Evolutionary conservation across 2,329 filamentous ascomycete genomes (phyloP), one percentile per base, ranked within the genome.

Genomic region (Epichloe elymi): DNA sequence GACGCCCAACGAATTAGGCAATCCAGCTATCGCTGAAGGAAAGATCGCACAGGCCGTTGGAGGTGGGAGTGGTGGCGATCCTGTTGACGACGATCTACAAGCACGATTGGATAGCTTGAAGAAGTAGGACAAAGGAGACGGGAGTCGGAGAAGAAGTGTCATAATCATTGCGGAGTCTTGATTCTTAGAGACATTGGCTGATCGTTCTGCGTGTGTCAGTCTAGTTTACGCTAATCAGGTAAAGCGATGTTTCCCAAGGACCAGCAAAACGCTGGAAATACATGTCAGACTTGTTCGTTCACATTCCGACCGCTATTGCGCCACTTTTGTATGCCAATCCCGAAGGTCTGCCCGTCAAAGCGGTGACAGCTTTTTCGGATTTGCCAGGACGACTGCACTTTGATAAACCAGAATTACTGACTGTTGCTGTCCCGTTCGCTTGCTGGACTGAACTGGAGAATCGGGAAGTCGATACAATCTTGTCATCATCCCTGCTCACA

Each of bases 1-100:
- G 66, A 93, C 91, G 2, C 93, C 93, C 0, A 83, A 84, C 40
- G 89, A 87, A 3, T 71, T 97, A 54, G 88, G 93, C 63, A 83
- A 82, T 56, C 77, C 78, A 50, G 73, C 83, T 5, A 83, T 85
- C 5, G 71, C 85, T 5, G 88, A 96, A 63, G 78, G 82, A 11
- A 82, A 80, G 61, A 80, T 97, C 55, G 91, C 93, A 45, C 87
- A 97, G 66, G 89, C 91, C 15, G 77, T 97, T 58, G 88, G 88
- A 7, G 82, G 76, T 11, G 70, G 72, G 5, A 68, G 69, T 5
- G 60, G 60, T 14, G 65, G 65, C 12, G 82, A 82, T 60, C 73
- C 79, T 5, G 83, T 80, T n/a, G 90, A 96, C 61, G 88, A 96
- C 62, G 93, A 96, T 65, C 79, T 98, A 26, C 90, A 97, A 71